These are phyloP conservation scores for Edaphochlamys debaryana DNA, from an alignment of 139 green algal genomes.

Conservation along the genomic window DNA sequence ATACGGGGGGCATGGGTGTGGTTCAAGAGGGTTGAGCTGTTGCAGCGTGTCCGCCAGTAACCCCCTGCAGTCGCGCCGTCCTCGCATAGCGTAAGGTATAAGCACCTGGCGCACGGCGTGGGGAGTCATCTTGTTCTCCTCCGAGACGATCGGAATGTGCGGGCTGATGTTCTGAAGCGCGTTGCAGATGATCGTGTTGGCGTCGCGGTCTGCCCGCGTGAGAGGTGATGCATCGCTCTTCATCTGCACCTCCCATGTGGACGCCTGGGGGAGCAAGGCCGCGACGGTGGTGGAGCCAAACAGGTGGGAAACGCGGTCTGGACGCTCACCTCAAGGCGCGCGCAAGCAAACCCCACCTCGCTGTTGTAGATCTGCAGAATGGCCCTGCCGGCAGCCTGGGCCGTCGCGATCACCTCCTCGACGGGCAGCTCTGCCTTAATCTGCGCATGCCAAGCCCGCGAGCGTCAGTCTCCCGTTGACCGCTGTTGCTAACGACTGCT, in stretches of 20 bases:
- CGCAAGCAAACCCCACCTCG: slow-evolving; percentile 53
- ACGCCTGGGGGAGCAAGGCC: slow-evolving; percentile 5
- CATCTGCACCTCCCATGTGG: slow-evolving; percentile 70
- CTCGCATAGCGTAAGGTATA: too few species aligned
- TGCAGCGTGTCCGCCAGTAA: too few species aligned
- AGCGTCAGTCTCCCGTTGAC: background rate
- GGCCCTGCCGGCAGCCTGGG: slow-evolving; percentile 71
- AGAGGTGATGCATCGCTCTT: slow-evolving; percentile 85
- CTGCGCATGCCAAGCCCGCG: background rate
- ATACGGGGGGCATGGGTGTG: background rate
- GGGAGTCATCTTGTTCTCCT: slow-evolving; percentile 79
- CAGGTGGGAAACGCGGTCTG: too few species aligned
- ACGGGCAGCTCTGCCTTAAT: slow-evolving; percentile 44
- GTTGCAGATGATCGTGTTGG: slow-evolving; percentile 83
- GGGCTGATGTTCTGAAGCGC: slow-evolving; percentile 62
- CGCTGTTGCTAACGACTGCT: too few species aligned
- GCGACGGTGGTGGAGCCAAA: too few species aligned
- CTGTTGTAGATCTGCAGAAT: slow-evolving; percentile 84
- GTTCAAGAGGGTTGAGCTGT: too few species aligned
- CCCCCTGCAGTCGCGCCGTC: too few species aligned
- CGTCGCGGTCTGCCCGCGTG: slow-evolving; percentile 79
- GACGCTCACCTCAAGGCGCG: slow-evolving; percentile 39
- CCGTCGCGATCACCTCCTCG: slow-evolving; percentile 67
- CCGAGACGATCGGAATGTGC: slow-evolving; percentile 89
- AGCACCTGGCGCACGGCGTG: slow-evolving; percentile 74